phyloP scores from a whole-genome alignment of 768 basidiomycete genomes.

The Trametes cingulata region DNA sequence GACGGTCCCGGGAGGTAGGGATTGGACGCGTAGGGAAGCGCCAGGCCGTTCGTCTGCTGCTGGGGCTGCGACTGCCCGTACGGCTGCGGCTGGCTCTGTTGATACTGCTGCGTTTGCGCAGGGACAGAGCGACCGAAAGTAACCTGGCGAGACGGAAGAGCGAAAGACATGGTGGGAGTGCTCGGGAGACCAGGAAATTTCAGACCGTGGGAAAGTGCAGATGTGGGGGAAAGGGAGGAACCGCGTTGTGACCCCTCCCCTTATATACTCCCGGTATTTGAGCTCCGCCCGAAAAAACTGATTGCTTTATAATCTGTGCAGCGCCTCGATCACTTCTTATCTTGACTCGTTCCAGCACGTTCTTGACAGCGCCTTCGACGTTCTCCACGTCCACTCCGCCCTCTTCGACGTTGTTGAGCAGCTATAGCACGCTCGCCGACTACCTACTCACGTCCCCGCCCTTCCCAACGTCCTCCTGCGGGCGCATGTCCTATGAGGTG shows the following conservation, averaged over 20 bases:
- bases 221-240: constrained; percentile 11
- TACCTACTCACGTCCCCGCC: neutral
- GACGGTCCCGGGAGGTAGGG: constrained; percentile 47
- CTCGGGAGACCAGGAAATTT: constrained; percentile 4
- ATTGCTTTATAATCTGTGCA: constrained; percentile 19
- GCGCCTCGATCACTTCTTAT: constrained; percentile 17
- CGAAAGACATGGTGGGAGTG: constrained; percentile 49
- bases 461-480: neutral
- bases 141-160: constrained; percentile 76
- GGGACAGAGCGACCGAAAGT: constrained; percentile 64
- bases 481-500: neutral
- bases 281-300: constrained; percentile 23
- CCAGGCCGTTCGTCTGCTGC: constrained; percentile 50
- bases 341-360: constrained; percentile 18
- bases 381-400: neutral
- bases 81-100: constrained; percentile 44
- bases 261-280: constrained; percentile 21
- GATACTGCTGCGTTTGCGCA: constrained; percentile 40
- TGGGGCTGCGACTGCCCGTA: constrained; percentile 42
- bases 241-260: constrained; percentile 1
- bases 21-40: constrained; percentile 47
- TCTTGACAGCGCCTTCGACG: constrained; percentile 8
- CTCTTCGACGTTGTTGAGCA: neutral
- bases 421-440: neutral
- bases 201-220: constrained; percentile 27